phyloP scores from a whole-genome alignment of 805 yeast genomes.

The Schwanniomyces polymorphus region DNA sequence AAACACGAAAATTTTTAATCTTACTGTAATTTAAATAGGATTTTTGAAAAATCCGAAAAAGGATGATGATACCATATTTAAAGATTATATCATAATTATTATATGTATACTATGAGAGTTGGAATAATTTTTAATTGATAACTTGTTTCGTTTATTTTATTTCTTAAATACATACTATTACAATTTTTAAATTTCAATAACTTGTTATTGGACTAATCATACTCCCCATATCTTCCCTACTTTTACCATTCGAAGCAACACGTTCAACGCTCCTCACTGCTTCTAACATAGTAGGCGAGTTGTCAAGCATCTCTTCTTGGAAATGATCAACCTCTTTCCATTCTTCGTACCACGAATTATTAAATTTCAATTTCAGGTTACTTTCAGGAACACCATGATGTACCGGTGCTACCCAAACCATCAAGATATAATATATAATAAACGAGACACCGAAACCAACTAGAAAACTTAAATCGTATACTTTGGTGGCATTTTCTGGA shows the following conservation, averaged over 20 bases:
- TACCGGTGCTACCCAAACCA: constrained; percentile 1
- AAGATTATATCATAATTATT: no score
- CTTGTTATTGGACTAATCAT: constrained; percentile 3
- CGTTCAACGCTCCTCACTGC: constrained; percentile 1
- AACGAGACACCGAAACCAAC: constrained; percentile 3
- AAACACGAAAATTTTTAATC: no score
- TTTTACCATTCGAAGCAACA: neutral
- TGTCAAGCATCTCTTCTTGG: neutral
- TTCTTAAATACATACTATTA: neutral
- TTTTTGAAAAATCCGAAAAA: no score
- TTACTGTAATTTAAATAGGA: no score
- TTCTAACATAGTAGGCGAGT: neutral
- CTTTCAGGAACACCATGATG: constrained; percentile 1
- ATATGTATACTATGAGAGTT: no score
- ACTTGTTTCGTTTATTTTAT: no score
- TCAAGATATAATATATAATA: neutral
- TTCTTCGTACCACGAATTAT: constrained; percentile 2
- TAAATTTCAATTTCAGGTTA: neutral
- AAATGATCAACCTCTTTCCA: constrained; percentile 3
- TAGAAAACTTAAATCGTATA: constrained; percentile 2
- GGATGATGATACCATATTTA: no score
- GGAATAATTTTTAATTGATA: no score
- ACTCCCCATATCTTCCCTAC: neutral
- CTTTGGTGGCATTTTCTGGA: neutral
- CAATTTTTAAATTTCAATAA: neutral